Evolutionary conservation across 1,139 yeast species (phyloP).

Genomic region (Saccharomyces hybrid): DNA sequence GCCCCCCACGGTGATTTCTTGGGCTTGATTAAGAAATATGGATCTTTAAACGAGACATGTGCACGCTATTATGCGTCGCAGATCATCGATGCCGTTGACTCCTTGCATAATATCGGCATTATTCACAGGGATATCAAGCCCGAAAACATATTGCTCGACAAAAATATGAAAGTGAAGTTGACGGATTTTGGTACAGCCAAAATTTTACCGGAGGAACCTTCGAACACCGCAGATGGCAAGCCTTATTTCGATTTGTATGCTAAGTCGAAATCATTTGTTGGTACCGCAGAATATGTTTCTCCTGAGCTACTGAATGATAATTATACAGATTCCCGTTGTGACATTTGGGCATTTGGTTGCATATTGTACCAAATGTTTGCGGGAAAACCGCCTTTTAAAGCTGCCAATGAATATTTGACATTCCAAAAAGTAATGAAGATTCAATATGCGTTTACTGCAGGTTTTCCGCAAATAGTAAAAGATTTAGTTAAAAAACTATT

Average conservation of each 20-base stretch:
- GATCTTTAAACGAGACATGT: slow-evolving; percentile 46
- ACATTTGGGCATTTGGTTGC: slow-evolving; percentile 94
- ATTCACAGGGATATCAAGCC: slow-evolving; percentile 92
- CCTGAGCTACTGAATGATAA: slow-evolving; percentile 84
- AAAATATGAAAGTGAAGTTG: slow-evolving; percentile 68
- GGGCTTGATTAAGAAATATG: slow-evolving; percentile 47
- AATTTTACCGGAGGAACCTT: slow-evolving; percentile 40
- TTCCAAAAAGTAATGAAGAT: slow-evolving; percentile 82
- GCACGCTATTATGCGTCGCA: slow-evolving; percentile 56
- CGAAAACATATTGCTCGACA: slow-evolving; percentile 75
- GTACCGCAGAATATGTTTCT: slow-evolving; percentile 67
- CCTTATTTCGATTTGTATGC: slow-evolving; percentile 42
- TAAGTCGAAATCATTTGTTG: slow-evolving; percentile 73
- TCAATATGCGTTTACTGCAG: slow-evolving; percentile 72
- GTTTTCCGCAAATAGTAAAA: slow-evolving; percentile 60
- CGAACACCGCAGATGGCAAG: slow-evolving; percentile 37
- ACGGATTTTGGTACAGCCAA: slow-evolving; percentile 98
- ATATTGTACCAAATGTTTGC: slow-evolving; percentile 83
- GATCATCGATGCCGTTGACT: slow-evolving; percentile 77
- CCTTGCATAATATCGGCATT: slow-evolving; percentile 74
- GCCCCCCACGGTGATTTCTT: slow-evolving; percentile 72
- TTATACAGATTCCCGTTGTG: slow-evolving; percentile 77
- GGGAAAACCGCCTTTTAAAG: slow-evolving; percentile 92
- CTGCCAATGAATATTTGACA: slow-evolving; percentile 80
- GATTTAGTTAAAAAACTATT: slow-evolving; percentile 62